These are phyloP conservation scores for Microcos paniculata DNA, from an alignment of 345 rosid genomes.

Conservation along the genomic window DNA sequence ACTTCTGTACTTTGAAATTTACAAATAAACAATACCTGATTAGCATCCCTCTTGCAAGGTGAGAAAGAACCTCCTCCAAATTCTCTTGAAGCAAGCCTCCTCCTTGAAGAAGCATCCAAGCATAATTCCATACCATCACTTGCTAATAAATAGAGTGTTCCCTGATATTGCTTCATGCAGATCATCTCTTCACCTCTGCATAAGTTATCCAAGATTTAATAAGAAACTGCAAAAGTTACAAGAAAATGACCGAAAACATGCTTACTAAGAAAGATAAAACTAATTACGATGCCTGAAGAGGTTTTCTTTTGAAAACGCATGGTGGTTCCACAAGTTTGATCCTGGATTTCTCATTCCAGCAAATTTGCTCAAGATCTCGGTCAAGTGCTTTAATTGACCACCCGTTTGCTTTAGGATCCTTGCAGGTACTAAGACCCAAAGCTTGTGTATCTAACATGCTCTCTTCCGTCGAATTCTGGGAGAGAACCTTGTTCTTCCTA, in stretches of 20 bases:
- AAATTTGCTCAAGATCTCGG: slow-evolving; percentile 49
- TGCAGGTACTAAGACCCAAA: slow-evolving; percentile 71
- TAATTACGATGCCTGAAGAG: slow-evolving; percentile 50
- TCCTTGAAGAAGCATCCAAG: slow-evolving; percentile 67
- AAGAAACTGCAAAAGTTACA: slow-evolving; percentile 1
- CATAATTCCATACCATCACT: slow-evolving; percentile 57
- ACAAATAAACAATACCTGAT: slow-evolving; percentile 56
- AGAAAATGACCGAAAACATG: slow-evolving; percentile 1
- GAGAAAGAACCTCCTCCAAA: slow-evolving; percentile 56
- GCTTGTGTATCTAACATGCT: slow-evolving; percentile 27
- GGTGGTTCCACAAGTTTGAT: slow-evolving; percentile 37
- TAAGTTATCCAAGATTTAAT: slow-evolving; percentile 15
- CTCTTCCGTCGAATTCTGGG: slow-evolving; percentile 19
- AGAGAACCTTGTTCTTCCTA: slow-evolving; percentile 8
- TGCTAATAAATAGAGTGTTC: slow-evolving; percentile 51
- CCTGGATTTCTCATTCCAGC: slow-evolving; percentile 54
- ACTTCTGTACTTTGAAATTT: not conserved
- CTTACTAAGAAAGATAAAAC: not conserved
- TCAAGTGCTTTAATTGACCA: slow-evolving; percentile 54
- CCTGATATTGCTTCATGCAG: slow-evolving; percentile 37
- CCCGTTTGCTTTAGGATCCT: slow-evolving; percentile 52
- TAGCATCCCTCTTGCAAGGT: slow-evolving; percentile 65
- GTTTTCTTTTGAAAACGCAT: slow-evolving; percentile 68
- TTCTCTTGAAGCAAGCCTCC: slow-evolving; percentile 68
- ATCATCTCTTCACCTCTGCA: slow-evolving; percentile 55